Conservation (phyloP, 345 rosid species). For the Populus pruinosa region DNA sequence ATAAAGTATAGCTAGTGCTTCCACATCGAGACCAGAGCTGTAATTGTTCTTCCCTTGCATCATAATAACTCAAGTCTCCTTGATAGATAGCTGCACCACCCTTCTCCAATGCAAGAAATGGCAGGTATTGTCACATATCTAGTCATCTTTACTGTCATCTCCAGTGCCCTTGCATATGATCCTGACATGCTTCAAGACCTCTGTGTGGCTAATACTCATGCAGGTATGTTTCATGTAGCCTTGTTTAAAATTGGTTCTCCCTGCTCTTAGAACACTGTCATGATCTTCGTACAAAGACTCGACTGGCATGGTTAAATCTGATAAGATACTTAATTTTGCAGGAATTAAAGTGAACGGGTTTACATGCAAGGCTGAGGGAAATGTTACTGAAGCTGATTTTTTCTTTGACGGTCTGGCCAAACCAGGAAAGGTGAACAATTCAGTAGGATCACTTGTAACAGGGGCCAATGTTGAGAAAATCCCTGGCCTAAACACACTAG, state of each 20-base stretch:
- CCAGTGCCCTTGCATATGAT: constrained; percentile 14
- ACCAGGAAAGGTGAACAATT: constrained; percentile 16
- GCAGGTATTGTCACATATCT: constrained; percentile 8
- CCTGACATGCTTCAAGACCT: constrained; percentile 33
- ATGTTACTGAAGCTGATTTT: constrained; percentile 21
- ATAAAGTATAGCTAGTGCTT: background rate
- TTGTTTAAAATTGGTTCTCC: background rate
- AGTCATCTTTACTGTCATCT: constrained; percentile 8
- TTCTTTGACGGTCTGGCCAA: constrained; percentile 22
- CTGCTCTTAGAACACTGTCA: background rate
- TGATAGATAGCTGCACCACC: background rate
- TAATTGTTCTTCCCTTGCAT: background rate
- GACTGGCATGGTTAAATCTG: background rate
- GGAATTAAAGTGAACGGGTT: constrained; percentile 27
- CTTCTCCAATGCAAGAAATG: background rate
- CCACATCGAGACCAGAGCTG: background rate
- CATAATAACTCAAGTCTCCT: background rate
- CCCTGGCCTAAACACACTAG: constrained; percentile 30
- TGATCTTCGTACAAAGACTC: background rate
- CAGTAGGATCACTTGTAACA: constrained; percentile 27
- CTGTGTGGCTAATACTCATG: constrained; percentile 23
- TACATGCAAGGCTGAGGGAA: constrained; percentile 23
- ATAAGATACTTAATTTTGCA: background rate
- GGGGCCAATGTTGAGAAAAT: constrained; percentile 26
- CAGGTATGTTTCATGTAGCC: constrained; percentile 5